phyloP scores from a whole-genome alignment of 2,329 filamentous ascomycete genomes.

The Domatiomyces globalis region DNA sequence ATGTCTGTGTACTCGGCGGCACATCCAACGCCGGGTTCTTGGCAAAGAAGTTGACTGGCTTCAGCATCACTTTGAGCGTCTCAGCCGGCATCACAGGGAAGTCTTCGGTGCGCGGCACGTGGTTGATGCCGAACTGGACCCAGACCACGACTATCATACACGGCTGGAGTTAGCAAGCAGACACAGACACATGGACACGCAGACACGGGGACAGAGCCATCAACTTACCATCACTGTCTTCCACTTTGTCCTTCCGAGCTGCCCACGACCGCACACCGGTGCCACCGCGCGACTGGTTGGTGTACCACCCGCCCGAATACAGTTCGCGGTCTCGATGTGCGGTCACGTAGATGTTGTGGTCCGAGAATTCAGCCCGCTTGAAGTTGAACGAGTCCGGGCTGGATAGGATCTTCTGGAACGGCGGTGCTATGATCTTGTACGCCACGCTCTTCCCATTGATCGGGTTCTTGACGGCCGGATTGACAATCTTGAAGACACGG shows the following conservation, averaged over 20 bases:
- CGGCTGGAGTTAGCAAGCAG: background rate
- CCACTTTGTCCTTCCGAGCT: constrained; percentile 28
- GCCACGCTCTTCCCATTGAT: constrained; percentile 41
- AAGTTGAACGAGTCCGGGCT: constrained; percentile 34
- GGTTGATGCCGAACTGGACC: constrained; percentile 47
- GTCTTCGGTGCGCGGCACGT: constrained; percentile 50
- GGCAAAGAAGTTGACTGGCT: constrained; percentile 40
- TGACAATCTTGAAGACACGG: constrained; percentile 46
- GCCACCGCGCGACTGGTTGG: constrained; percentile 42
- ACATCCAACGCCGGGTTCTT: constrained; percentile 38
- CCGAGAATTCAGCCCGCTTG: constrained; percentile 41
- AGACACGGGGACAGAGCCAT: constrained; percentile 6
- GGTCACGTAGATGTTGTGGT: constrained; percentile 42
- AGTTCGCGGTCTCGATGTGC: constrained; percentile 40
- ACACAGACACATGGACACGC: background rate
- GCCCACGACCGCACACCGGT: constrained; percentile 41
- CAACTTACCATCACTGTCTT: constrained; percentile 28
- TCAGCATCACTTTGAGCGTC: constrained; percentile 33
- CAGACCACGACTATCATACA: constrained; percentile 40
- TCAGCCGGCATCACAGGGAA: constrained; percentile 57
- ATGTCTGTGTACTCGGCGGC: constrained; percentile 27
- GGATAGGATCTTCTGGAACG: constrained; percentile 45
- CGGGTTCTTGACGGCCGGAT: constrained; percentile 37
- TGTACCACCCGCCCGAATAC: constrained; percentile 42
- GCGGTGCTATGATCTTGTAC: constrained; percentile 43